Percentiles rank a stretch among this genome's conserved stretches.
These are phyloP conservation scores for Colletotrichum nymphaeae DNA, from an alignment of 2,329 filamentous ascomycete species.

Conservation along the genomic window DNA sequence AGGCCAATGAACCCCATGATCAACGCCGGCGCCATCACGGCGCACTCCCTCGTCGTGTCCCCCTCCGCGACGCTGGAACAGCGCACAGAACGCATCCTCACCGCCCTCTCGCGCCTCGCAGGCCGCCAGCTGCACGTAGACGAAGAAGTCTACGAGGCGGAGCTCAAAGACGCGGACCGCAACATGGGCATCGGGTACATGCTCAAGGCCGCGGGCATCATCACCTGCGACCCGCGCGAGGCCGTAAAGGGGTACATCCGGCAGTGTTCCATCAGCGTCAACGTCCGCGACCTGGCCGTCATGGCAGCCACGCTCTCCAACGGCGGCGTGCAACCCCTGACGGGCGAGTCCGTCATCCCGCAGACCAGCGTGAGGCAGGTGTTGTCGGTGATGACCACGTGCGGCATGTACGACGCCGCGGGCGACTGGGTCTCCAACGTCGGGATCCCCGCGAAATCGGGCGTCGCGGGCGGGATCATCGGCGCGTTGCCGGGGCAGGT, in stretches of 20 bases:
- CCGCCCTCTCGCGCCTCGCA: constrained; percentile 47
- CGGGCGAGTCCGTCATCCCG: constrained; percentile 47
- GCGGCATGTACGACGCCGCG: constrained; percentile 64
- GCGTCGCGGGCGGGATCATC: constrained; percentile 52
- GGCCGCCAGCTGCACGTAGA: constrained; percentile 49
- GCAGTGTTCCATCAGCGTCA: constrained; percentile 54
- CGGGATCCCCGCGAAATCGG: constrained; percentile 62
- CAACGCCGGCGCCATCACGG: constrained; percentile 48
- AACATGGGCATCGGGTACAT: constrained; percentile 52
- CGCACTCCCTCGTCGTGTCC: constrained; percentile 45
- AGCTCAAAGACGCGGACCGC: constrained; percentile 47
- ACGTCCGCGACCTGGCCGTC: constrained; percentile 52
- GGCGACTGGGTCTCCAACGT: constrained; percentile 72
- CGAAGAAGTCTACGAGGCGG: constrained; percentile 52
- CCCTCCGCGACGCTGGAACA: constrained; percentile 47
- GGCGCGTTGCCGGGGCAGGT: constrained; percentile 52
- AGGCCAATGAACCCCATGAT: constrained; percentile 51
- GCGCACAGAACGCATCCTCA: constrained; percentile 49
- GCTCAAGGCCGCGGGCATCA: constrained; percentile 53
- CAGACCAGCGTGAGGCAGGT: constrained; percentile 51
- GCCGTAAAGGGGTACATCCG: constrained; percentile 52
- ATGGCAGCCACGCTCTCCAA: constrained; percentile 54
- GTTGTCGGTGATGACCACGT: constrained; percentile 54
- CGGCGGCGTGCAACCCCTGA: constrained; percentile 48
- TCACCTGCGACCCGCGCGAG: constrained; percentile 47